Evolutionary conservation across 257 asterid genomes (phyloP), one percentile per base, ranked within the genome.

Genomic region (Jasminum sambac): DNA sequence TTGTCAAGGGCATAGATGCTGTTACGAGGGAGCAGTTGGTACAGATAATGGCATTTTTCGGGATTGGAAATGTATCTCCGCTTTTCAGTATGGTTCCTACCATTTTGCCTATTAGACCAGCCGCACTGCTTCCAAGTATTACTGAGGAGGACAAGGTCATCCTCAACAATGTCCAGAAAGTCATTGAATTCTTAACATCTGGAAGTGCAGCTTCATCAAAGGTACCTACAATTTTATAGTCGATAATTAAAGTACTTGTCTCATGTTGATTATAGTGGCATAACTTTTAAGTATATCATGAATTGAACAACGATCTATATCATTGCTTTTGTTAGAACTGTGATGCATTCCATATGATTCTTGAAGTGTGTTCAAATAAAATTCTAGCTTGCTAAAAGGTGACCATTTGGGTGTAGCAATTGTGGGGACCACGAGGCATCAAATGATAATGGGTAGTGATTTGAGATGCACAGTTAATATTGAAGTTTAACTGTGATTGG

Each of bases 1-100:
- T 91, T 66, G 99, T 95, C 77, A 95, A 95, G 88, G 98, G 96
- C n/a, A 91, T 95, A 55, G 99, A 95, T 69, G 99, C 99, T 50
- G 69, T 91, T 63, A 73, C 97, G 34, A 95, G 99, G 86, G 95
- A 95, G 75, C 99, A 91, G 80, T 79, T 95, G 73, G 90, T 89
- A 76, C 97, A 85, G 76, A 80, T 88, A 77, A 76, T 83, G 89
- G 85, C 93, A 23, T 50, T 85, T 50, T 77, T 88, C 68, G 98
- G 99, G 62, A 68, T 95, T 71, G 72, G 87, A 84, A 91, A 88
- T 70, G 81, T 81, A 64, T 65, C 85, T 61, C 95, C 96, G 2
- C 80, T 89, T 71, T 91, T 95, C 72, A 77, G 96, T 74, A 82
- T 95, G 88, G 96, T 95, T 82, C 99, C 98, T 75, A 11, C 93